These are phyloP conservation scores for Pichia pseudocactophila DNA, from an alignment of 805 yeast genomes.

Conservation along the genomic window DNA sequence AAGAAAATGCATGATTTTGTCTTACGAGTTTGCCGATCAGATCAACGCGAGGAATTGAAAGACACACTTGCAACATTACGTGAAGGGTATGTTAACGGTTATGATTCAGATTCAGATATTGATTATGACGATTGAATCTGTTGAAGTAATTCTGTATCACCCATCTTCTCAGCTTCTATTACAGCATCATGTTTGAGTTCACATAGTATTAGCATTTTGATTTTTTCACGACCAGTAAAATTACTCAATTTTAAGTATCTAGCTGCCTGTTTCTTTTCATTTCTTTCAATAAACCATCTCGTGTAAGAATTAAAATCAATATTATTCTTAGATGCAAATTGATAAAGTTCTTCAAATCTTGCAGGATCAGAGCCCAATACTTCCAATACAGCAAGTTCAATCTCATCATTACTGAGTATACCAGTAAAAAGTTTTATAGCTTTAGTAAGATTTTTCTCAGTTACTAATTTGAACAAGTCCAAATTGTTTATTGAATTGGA, in stretches of 20 bases:
- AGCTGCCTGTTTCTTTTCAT: not conserved
- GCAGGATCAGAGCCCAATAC: not conserved
- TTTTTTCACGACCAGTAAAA: not conserved
- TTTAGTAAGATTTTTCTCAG: not conserved
- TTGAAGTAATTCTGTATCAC: slow-evolving; percentile 1
- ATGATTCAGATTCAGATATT: slow-evolving; percentile 10
- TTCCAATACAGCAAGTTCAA: not conserved
- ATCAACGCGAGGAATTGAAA: slow-evolving; percentile 46
- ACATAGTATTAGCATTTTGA: not conserved
- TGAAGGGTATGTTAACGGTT: slow-evolving; percentile 10
- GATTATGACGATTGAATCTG: slow-evolving; percentile 3
- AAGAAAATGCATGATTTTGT: slow-evolving; percentile 21
- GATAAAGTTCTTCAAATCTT: not conserved
- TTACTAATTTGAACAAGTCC: not conserved
- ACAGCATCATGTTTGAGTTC: slow-evolving; percentile 5
- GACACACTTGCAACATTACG: slow-evolving; percentile 17
- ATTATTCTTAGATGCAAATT: not conserved
- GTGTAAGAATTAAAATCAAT: not conserved
- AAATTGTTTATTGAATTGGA: not conserved
- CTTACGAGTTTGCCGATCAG: slow-evolving; percentile 26
- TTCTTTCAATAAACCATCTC: not conserved
- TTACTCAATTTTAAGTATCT: not conserved
- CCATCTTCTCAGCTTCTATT: not conserved
- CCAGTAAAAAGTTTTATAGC: not conserved
- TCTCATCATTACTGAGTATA: not conserved